Conservation (phyloP, 2,329 filamentous ascomycete genomes). For the Colletotrichum agaves region DNA sequence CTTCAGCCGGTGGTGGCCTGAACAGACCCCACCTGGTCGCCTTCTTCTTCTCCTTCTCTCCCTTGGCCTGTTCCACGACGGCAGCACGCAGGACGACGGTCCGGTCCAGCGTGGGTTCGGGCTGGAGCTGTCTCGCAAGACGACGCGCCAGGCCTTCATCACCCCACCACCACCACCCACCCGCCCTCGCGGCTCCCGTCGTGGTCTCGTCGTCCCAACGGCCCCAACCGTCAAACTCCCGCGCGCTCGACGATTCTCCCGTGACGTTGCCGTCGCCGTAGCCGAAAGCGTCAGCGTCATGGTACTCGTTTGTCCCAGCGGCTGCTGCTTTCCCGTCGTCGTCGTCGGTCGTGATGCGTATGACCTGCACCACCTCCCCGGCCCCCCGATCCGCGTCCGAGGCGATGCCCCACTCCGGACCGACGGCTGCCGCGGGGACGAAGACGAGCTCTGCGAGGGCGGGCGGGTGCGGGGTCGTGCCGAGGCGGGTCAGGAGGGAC, state of each 20-base stretch:
- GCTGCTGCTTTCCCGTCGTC: too few relatives aligned
- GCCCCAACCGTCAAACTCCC: slow-evolving; percentile 59
- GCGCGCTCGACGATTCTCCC: neutral
- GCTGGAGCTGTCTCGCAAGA: slow-evolving; percentile 55
- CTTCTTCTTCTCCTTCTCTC: slow-evolving; percentile 50
- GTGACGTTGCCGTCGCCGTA: too few relatives aligned
- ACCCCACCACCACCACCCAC: slow-evolving; percentile 55
- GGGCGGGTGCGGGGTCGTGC: slow-evolving; percentile 45
- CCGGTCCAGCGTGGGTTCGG: slow-evolving; percentile 40
- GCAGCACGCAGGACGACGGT: slow-evolving; percentile 45
- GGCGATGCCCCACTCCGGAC: slow-evolving; percentile 48
- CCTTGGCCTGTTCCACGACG: slow-evolving; percentile 46
- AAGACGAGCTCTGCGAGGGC: slow-evolving; percentile 55
- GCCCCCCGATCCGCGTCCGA: slow-evolving; percentile 45
- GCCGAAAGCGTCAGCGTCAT: neutral
- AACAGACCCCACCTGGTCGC: slow-evolving; percentile 48
- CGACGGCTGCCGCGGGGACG: slow-evolving; percentile 55
- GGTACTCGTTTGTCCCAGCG: too few relatives aligned
- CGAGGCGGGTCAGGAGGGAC: slow-evolving; percentile 53
- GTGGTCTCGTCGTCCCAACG: slow-evolving; percentile 42
- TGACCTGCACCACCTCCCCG: slow-evolving; percentile 47
- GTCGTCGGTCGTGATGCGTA: slow-evolving; percentile 42
- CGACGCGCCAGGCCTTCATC: slow-evolving; percentile 59
- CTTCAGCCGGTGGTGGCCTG: slow-evolving; percentile 38
- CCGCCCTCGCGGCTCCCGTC: neutral